A percentile compares a stretch with the other conserved stretches of the same genome.
These are phyloP conservation scores for Ajuga reptans DNA, from an alignment of 305 asterid genomes.

Conservation along the genomic window DNA sequence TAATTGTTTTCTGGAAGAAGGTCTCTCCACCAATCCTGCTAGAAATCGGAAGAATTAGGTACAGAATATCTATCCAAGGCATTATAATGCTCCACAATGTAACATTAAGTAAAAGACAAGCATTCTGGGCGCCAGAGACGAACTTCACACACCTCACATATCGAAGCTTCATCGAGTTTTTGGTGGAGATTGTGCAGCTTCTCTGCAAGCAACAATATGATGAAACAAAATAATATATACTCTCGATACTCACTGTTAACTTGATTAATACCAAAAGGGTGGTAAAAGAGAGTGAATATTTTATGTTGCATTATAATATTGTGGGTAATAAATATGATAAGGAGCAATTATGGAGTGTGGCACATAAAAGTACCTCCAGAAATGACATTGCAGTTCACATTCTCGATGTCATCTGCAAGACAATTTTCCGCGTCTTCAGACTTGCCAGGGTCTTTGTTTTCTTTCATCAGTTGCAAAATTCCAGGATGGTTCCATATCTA, in stretches of 20 bases:
- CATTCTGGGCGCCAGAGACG: conserved; percentile 13
- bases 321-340: background rate
- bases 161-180: conserved; percentile 60
- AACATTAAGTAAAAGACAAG: background rate
- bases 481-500: conserved; percentile 99
- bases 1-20: conserved; percentile 57
- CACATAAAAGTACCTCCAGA: conserved; percentile 59
- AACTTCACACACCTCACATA: conserved; percentile 54
- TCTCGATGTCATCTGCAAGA: conserved; percentile 78
- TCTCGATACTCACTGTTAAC: background rate
- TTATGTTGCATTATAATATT: background rate
- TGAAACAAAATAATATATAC: background rate
- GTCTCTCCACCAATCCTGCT: conserved; percentile 94
- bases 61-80: background rate
- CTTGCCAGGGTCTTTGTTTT: conserved; percentile 55
- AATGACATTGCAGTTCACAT: conserved; percentile 55
- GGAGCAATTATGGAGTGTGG: background rate
- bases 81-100: no score
- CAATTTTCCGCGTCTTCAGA: conserved; percentile 64
- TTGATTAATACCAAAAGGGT: background rate
- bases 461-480: conserved; percentile 75
- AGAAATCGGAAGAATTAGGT: background rate
- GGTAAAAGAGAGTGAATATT: background rate
- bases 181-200: conserved; percentile 46
- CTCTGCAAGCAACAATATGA: conserved; percentile 35